Evolutionary conservation across 441 rosid genomes (phyloP).

Genomic region (Eutrema salsugineum): DNA sequence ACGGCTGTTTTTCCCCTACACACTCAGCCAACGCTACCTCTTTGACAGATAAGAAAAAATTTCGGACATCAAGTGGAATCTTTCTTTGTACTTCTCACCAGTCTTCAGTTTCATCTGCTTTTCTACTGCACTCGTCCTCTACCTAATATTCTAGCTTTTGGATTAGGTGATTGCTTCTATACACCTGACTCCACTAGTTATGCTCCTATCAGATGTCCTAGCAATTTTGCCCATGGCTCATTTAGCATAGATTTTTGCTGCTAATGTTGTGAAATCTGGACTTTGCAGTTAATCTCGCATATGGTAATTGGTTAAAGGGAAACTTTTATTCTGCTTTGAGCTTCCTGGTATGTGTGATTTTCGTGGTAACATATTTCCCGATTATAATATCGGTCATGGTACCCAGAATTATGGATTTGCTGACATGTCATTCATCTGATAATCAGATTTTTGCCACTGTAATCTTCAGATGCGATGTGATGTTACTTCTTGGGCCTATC

Average conservation of each 20-base stretch:
- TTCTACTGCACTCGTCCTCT: conserved; percentile 94
- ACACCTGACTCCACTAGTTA: conserved; percentile 18
- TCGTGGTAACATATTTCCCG: not conserved
- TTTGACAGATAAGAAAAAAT: conserved; percentile 62
- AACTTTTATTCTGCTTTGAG: conserved; percentile 61
- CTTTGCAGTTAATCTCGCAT: conserved; percentile 82
- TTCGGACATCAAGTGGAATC: conserved; percentile 94
- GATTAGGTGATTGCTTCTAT: conserved; percentile 62
- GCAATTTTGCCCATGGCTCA: not conserved
- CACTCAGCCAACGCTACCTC: not conserved
- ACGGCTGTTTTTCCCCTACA: not conserved
- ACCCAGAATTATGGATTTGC: conserved; percentile 18
- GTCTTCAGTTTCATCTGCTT: conserved; percentile 85
- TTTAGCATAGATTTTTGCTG: conserved; percentile 2
- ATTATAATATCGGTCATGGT: not conserved
- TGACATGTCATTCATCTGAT: conserved; percentile 27
- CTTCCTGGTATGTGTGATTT: conserved; percentile 61
- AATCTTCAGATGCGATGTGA: conserved; percentile 80
- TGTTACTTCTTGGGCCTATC: conserved; percentile 81
- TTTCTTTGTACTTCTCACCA: conserved; percentile 80
- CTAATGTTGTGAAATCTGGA: conserved; percentile 26
- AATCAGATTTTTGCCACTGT: conserved; percentile 66
- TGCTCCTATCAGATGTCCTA: conserved; percentile 6
- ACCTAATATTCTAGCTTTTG: conserved; percentile 84
- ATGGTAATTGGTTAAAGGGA: conserved; percentile 73